A percentile compares a stretch with the other conserved stretches of the same genome.
These are phyloP conservation scores for Populus deltoides DNA, from an alignment of 345 rosid genomes.

Conservation along the genomic window DNA sequence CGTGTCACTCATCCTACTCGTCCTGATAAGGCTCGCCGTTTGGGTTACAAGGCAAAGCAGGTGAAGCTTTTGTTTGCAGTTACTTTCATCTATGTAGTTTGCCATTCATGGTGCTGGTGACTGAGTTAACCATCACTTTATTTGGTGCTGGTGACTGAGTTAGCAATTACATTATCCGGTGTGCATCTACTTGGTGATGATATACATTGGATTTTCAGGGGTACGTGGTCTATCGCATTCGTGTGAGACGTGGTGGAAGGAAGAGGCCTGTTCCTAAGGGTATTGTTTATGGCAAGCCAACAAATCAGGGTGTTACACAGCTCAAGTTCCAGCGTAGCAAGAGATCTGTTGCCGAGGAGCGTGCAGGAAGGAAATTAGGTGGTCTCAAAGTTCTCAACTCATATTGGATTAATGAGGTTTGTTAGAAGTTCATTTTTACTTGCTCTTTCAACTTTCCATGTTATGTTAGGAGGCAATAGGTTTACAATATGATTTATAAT, in stretches of 20 bases:
- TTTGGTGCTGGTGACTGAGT: neutral
- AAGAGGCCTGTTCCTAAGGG: conserved; percentile 47
- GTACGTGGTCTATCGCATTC: conserved; percentile 37
- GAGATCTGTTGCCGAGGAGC: conserved; percentile 45
- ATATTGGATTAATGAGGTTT: conserved; percentile 40
- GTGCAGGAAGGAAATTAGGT: conserved; percentile 41
- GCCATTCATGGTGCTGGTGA: neutral
- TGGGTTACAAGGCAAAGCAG: conserved; percentile 46
- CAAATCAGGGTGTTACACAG: conserved; percentile 43
- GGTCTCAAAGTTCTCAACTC: conserved; percentile 42
- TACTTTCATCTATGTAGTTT: neutral
- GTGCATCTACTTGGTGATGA: neutral
- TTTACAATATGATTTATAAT: neutral
- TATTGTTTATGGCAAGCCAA: conserved; percentile 44
- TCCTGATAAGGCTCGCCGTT: conserved; percentile 39
- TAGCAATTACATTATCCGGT: neutral
- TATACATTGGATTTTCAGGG: conserved; percentile 20
- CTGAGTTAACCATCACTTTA: neutral
- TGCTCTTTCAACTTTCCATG: neutral
- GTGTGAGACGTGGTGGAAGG: conserved; percentile 40
- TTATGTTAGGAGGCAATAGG: neutral
- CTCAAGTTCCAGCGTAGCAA: conserved; percentile 42
- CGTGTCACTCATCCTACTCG: conserved; percentile 39
- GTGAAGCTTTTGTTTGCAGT: neutral
- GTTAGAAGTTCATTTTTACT: neutral